Evolutionary conservation across 768 basidiomycete genomes (phyloP).

Genomic region (Rhizopogon roseolus): DNA sequence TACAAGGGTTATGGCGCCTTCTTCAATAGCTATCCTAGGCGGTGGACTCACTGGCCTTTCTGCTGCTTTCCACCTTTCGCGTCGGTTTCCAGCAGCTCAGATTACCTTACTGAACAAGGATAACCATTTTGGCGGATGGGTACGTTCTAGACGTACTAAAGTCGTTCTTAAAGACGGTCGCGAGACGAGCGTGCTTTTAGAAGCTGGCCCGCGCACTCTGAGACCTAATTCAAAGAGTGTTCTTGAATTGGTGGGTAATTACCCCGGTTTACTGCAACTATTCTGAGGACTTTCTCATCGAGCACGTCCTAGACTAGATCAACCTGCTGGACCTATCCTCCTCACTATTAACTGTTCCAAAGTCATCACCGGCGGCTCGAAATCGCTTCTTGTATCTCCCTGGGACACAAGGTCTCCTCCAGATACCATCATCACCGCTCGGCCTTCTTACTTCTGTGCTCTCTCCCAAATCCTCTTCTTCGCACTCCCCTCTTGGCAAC

Average conservation of each 20-base stretch:
- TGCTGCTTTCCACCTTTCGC: constrained; percentile 71
- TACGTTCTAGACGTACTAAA: constrained; percentile 52
- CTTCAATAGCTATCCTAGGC: constrained; percentile 64
- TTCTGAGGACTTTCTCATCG: constrained; percentile 4
- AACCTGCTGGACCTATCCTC: constrained; percentile 62
- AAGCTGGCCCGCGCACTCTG: constrained; percentile 85
- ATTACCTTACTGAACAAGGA: constrained; percentile 71
- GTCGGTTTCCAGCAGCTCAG: constrained; percentile 51
- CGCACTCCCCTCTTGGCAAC: constrained; percentile 32
- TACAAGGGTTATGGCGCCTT: constrained; percentile 12
- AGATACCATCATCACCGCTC: constrained; percentile 38
- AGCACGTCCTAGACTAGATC: constrained; percentile 47
- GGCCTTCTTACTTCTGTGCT: constrained; percentile 32
- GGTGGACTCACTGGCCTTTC: constrained; percentile 82
- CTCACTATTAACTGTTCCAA: constrained; percentile 62
- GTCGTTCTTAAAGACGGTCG: constrained; percentile 28
- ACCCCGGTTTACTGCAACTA: neutral
- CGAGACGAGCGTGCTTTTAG: constrained; percentile 53
- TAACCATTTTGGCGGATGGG: constrained; percentile 80
- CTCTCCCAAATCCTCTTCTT: constrained; percentile 21
- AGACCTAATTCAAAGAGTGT: constrained; percentile 70
- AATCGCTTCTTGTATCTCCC: constrained; percentile 70
- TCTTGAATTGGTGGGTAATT: constrained; percentile 64
- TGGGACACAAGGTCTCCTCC: constrained; percentile 45
- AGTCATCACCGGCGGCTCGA: constrained; percentile 65